Evolutionary conservation across 1,284 basidiomycete genomes (phyloP), one percentile per base, ranked within the genome.

Genomic region (Boletellus deceptivus): DNA sequence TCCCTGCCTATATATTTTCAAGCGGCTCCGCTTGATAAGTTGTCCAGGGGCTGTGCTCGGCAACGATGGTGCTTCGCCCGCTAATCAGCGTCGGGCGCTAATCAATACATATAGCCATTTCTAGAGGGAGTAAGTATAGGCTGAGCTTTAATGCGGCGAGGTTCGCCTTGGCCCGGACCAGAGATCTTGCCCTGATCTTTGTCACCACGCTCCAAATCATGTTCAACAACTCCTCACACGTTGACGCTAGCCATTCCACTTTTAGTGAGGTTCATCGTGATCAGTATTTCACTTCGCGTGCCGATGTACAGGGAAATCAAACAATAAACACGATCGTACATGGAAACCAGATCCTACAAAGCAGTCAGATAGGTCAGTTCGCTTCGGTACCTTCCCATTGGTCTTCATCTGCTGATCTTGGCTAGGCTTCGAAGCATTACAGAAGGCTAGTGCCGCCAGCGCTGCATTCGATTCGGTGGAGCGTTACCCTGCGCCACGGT

Each of bases 241-340:
- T 60, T 31, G 53, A 56, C 6, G 53, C 50, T 6, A 58, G 59
- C 18, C 52, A 52, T 40, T 61, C 57, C 16, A 57, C 47, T 4
- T 59, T 59, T 17, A 59, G 49, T 13, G 58, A 61, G 20, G 51
- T 59, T 18, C 48, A 61, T 34, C 44, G 27, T 2, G 57, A 56
- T 36, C 52, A 51, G 36, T 56, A 59, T 39, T 44, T 48, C 36
- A 53, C 22, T 10, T 31, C 50, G 36, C 48, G 34, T 4, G 4
- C 27, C 6, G 37, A 4, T 8, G 44, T 60, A 2, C 49, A 56
- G 3, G 57, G 57, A 4, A 41, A 29, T 22, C 57, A 57, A 38
- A 53, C 54, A 0, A 8, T 57, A 5, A 59, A 56, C 31, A 53
- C 49, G 3, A 35, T 59, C 10, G 33, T 59, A 1, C 43, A 56